Base-by-base conservation (phyloP, 805 yeast genomes). In the Saturnispora zaruensis region DNA sequence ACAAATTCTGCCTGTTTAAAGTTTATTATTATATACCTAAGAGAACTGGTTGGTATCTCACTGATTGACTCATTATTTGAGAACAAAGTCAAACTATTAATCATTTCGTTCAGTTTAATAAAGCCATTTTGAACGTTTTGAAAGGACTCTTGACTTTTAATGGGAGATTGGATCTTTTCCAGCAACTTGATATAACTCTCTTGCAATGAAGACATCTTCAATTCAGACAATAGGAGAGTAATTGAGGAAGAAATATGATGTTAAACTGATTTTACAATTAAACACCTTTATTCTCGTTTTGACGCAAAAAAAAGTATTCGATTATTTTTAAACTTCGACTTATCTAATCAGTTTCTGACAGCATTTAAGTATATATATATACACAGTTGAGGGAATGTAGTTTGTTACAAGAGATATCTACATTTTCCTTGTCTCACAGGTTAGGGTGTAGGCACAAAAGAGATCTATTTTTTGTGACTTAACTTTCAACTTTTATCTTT, bases 1-100 rank as follows among this genome's bases (percentile, higher is more conserved):
- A 54, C 24, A 25, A 54, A 52, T 48, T 52, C 48, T 5, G 45
- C 57, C 42, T 54, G 55, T 25, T 45, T 34, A 30, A 40, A 52
- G 4, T 16, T 26, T 1, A 45, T 30, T 3, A 47, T 20, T 5
- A 54, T 23, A 34, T 45, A 50, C 16, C 37, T 41, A 3, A 54
- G 32, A 2, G 51, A 33, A 9, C 30, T 24, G 0, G 49, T 44
- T 9, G 44, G 7, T 6, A 54, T 8, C 28, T 54, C 57, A 21
- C 50, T 42, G 11, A 54, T 34, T 13, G 43, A 36, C 44, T 54
- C 57, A 46, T 54, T 54, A 25, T 25, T 42, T 5, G 57, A 54
- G 32, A 36, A 47, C 13, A 50, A 11, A 41, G 52, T 53, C 7
- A 47, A 44, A 5, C 37, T 9, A 9, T 43, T 49, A 24, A 53